phyloP scores from a whole-genome alignment of 2,329 filamentous ascomycete species.

The Botryosphaeria agaves region DNA sequence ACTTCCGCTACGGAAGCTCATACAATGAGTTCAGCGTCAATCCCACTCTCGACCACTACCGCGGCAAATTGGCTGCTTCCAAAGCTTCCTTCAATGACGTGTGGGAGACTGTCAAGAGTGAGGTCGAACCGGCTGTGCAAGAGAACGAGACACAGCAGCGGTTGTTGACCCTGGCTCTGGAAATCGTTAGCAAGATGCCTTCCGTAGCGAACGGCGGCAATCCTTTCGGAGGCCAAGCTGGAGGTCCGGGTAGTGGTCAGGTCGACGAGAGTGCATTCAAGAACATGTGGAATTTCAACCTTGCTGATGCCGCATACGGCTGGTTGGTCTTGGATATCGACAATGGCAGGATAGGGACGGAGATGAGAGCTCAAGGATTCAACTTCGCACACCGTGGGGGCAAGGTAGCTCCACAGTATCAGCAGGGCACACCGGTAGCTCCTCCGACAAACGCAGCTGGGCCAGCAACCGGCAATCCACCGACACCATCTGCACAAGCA shows the following conservation, averaged over 20 bases:
- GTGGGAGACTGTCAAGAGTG: constrained; percentile 94
- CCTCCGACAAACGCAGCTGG: constrained; percentile 18
- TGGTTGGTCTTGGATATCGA: constrained; percentile 93
- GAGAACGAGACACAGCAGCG: constrained; percentile 91
- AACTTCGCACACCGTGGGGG: constrained; percentile 93
- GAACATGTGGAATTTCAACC: constrained; percentile 99
- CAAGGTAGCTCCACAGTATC: constrained; percentile 42
- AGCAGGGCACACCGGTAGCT: constrained; percentile 18
- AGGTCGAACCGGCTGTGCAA: constrained; percentile 86
- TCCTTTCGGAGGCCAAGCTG: constrained; percentile 77
- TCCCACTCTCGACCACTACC: constrained; percentile 92
- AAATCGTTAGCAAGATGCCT: constrained; percentile 97
- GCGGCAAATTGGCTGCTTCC: constrained; percentile 91
- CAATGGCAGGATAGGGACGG: constrained; percentile 86
- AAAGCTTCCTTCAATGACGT: constrained; percentile 99
- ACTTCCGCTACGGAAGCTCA: constrained; percentile 97
- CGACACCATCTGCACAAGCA: constrained; percentile 21
- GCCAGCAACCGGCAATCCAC: constrained; percentile 18
- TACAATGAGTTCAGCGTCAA: constrained; percentile 99
- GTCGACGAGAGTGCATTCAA: constrained; percentile 99
- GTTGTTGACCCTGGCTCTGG: constrained; percentile 74
- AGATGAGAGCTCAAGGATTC: constrained; percentile 97
- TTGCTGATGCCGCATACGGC: constrained; percentile 93
- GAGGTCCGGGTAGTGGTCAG: constrained; percentile 60
- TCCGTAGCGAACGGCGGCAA: constrained; percentile 88